Conservation (phyloP, 306 rosid species). For the Vigna mungo region DNA sequence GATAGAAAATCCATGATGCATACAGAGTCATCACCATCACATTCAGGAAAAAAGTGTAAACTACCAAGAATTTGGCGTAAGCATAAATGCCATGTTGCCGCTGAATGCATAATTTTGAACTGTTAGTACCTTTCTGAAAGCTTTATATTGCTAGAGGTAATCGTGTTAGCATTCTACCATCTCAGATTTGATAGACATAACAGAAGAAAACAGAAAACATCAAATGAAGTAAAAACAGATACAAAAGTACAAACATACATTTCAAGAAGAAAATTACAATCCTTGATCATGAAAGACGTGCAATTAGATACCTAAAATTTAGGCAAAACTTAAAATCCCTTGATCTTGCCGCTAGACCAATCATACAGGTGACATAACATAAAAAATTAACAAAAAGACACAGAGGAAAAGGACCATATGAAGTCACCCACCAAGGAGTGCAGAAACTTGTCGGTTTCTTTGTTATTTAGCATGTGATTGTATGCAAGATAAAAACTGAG, state of each 20-base stretch:
- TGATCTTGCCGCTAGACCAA: slow-evolving; percentile 10
- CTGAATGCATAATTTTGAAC: no score
- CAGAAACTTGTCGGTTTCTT: neutral
- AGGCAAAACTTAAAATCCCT: neutral
- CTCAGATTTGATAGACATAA: neutral
- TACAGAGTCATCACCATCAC: neutral
- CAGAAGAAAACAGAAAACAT: neutral
- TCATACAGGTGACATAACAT: neutral
- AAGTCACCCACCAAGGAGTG: slow-evolving; percentile 1
- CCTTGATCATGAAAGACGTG: neutral
- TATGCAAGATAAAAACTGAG: neutral
- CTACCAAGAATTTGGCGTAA: no score
- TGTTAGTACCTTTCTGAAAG: no score
- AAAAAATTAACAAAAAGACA: neutral
- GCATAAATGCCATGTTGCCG: no score
- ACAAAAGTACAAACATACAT: neutral
- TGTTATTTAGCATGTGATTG: neutral
- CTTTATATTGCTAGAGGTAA: neutral
- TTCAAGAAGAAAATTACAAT: neutral
- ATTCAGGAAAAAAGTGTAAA: no score
- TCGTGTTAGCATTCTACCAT: neutral
- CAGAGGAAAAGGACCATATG: slow-evolving; percentile 20
- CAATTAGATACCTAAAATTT: neutral
- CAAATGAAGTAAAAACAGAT: neutral
- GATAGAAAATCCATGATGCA: neutral